Evolutionary conservation across 257 asterid genomes (phyloP).

Genomic region (Nicotiana obtusifolia): DNA sequence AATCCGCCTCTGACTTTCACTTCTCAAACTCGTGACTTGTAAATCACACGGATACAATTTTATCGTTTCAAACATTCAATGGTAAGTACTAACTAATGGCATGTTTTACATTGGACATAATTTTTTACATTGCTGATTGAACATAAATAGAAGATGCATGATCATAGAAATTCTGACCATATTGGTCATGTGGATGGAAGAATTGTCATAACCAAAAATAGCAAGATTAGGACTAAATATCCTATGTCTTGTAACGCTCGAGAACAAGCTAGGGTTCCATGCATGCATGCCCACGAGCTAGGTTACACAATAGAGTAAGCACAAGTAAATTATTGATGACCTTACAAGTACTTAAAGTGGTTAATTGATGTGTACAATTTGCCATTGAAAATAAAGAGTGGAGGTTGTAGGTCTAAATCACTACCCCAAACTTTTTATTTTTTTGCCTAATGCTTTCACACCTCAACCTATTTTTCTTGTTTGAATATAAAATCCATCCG

Average conservation of each 20-base stretch:
- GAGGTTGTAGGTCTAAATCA: conserved; percentile 32
- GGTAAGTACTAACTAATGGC: neutral
- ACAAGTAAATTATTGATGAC: conserved; percentile 23
- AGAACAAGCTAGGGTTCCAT: neutral
- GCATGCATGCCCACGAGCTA: neutral
- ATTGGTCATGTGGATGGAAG: neutral
- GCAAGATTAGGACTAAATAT: conserved; percentile 3
- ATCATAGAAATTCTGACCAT: neutral
- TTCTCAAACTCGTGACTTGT: too few species aligned
- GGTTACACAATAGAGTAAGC: conserved; percentile 22
- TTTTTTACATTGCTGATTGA: neutral
- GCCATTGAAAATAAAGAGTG: conserved; percentile 14
- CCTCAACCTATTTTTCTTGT: neutral
- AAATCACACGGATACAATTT: too few species aligned
- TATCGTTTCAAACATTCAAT: too few species aligned
- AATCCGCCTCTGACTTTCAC: too few species aligned
- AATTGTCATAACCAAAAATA: neutral
- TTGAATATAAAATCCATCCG: neutral
- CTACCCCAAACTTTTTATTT: neutral
- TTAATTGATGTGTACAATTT: conserved; percentile 13
- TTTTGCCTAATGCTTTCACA: conserved; percentile 2
- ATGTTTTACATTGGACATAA: neutral
- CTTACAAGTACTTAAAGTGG: conserved; percentile 15
- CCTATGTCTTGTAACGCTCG: neutral
- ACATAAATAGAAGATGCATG: neutral